A percentile compares a stretch with the other conserved stretches of the same genome.
Conservation (phyloP, 495 filamentous ascomycete species). For the Penicillium pancosmium region DNA sequence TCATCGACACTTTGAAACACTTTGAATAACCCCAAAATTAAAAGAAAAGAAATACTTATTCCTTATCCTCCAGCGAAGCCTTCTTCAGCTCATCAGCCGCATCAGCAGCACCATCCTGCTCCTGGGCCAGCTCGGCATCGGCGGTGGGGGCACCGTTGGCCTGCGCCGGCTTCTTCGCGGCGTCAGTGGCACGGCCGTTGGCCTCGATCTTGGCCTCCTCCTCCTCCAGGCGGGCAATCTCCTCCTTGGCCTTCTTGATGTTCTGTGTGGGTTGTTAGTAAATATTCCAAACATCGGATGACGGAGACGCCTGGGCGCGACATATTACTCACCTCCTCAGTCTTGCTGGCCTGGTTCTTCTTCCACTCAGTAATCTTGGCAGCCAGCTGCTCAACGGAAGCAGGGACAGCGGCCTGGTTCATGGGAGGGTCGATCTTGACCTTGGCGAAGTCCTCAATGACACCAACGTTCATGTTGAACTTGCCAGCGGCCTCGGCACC, state of each 20-base stretch:
- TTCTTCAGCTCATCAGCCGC: constrained; percentile 61
- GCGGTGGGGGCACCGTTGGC: constrained; percentile 57
- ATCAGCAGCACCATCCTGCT: constrained; percentile 60
- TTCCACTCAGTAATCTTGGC: constrained; percentile 94
- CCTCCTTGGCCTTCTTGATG: constrained; percentile 69
- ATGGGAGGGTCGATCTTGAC: constrained; percentile 85
- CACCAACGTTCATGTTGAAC: constrained; percentile 84
- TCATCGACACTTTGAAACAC: neutral
- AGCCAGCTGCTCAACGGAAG: constrained; percentile 81
- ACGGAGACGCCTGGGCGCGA: too few species aligned
- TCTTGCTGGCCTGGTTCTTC: constrained; percentile 84
- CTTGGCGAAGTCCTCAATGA: constrained; percentile 86
- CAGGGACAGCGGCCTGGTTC: constrained; percentile 77
- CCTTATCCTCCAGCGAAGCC: constrained; percentile 59
- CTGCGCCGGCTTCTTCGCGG: constrained; percentile 56
- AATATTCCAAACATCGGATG: neutral
- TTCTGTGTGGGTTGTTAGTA: constrained; percentile 53
- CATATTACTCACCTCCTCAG: constrained; percentile 71
- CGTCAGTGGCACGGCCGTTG: constrained; percentile 40
- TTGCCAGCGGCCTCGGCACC: constrained; percentile 56
- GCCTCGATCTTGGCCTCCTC: constrained; percentile 40
- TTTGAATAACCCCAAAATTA: neutral
- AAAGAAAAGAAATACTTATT: constrained; percentile 22
- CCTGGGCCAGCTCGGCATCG: constrained; percentile 57
- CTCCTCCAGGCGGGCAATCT: constrained; percentile 66